Evolutionary conservation across 2,329 filamentous ascomycete genomes (phyloP), one percentile per base, ranked within the genome.

Genomic region (Hypoxylon sp.): DNA sequence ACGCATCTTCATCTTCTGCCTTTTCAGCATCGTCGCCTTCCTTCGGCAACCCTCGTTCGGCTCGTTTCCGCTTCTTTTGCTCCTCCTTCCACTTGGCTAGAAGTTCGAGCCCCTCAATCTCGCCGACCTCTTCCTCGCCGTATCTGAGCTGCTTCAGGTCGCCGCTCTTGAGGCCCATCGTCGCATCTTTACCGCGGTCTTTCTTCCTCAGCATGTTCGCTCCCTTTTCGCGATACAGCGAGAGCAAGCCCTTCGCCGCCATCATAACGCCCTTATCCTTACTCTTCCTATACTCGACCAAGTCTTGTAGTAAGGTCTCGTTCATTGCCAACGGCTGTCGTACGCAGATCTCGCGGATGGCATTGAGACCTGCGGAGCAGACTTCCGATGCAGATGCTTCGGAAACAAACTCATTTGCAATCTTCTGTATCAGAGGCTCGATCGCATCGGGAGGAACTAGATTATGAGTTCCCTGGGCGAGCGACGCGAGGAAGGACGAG

Each of bases 211-310:
- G 81, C 80, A 98, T 86, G 69, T 97, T 92, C 0, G 95, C 92
- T 34, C 91, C 93, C 13, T 97, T 91, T 74, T 98, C 94, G 70
- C 95, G 85, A 81, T 97, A 99, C 5, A 99, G 83, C 22, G 92
- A 93, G 43, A 99, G 82, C 6, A 99, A 82, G 67, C 95, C 94
- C 77, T 95, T 94, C 13, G 94, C 93, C 6, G 95, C 95, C 95
- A 99, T 98, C 87, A 97, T 94, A n/a, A 95, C 92, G 62, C 94
- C 94, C 82, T 98, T 99, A 75, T 99, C 95, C 76, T 99, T 99
- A 75, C 92, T 97, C 82, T 96, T 97, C 64, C 92, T 88, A 79
- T 99, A 98, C 82, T 95, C 91, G 8, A 98, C 93, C 54, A 99
- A 80, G 82, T 99, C 95, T 77, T 99, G 94, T 28, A 99, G 81